phyloP scores from a whole-genome alignment of 2,329 filamentous ascomycete species.

The Chaetomiaceae sp. region DNA sequence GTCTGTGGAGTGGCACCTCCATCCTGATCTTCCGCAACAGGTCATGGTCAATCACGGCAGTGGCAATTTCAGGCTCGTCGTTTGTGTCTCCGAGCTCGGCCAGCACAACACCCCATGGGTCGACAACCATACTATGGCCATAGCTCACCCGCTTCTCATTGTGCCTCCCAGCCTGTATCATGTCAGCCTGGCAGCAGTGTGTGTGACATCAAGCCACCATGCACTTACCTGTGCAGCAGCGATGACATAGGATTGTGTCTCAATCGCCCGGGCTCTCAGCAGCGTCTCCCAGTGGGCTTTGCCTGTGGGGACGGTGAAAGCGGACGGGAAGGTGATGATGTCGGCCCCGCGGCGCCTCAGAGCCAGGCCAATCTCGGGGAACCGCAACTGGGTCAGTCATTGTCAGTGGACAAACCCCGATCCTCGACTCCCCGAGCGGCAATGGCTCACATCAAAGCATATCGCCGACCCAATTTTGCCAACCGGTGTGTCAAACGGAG shows the following conservation, averaged over 20 bases:
- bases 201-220: background rate
- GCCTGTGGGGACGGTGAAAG: constrained; percentile 84
- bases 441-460: constrained; percentile 84
- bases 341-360: constrained; percentile 51
- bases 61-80: constrained; percentile 45
- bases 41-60: constrained; percentile 50
- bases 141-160: constrained; percentile 76
- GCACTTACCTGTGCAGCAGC: constrained; percentile 65
- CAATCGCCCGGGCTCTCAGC: constrained; percentile 75
- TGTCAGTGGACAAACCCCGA: too few relatives aligned
- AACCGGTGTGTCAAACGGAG: constrained; percentile 67
- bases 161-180: constrained; percentile 27
- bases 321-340: constrained; percentile 79
- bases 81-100: constrained; percentile 50
- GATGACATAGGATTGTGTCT: constrained; percentile 82
- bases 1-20: constrained; percentile 48
- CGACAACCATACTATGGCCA: constrained; percentile 78
- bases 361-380: constrained; percentile 27
- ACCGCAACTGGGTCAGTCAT: constrained; percentile 19
- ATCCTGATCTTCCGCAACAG: constrained; percentile 44
- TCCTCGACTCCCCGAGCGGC: too few relatives aligned
- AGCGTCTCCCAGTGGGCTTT: constrained; percentile 80
- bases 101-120: constrained; percentile 78
- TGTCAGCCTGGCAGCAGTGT: background rate
- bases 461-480: constrained; percentile 76